Evolutionary conservation across 1,139 yeast species (phyloP).

Genomic region (Pneumocystis canis): DNA sequence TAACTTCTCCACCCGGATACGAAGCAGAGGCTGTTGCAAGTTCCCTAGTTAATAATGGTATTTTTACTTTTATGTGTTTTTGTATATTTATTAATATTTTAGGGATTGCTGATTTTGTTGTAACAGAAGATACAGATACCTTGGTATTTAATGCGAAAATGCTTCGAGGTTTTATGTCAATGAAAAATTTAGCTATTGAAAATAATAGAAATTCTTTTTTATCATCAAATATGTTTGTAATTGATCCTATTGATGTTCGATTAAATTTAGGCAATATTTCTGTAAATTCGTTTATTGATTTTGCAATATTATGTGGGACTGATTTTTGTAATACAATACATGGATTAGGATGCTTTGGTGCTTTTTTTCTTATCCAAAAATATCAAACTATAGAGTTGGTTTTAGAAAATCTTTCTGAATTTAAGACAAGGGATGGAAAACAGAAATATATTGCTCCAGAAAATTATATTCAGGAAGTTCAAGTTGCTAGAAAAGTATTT

Average conservation of each 20-base stretch:
- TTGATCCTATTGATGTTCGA: slow-evolving; percentile 1
- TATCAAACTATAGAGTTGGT: not conserved
- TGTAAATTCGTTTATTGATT: not conserved
- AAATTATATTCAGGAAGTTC: slow-evolving; percentile 2
- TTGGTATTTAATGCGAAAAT: slow-evolving; percentile 10
- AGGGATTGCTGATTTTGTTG: slow-evolving; percentile 1
- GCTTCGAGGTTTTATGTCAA: slow-evolving; percentile 10
- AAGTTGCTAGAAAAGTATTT: not conserved
- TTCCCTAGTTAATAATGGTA: slow-evolving; percentile 1
- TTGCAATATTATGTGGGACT: not conserved
- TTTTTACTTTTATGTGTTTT: not conserved
- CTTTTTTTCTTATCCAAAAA: slow-evolving; percentile 1
- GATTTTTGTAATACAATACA: slow-evolving; percentile 1
- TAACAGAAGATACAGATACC: slow-evolving; percentile 8
- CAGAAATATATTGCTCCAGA: slow-evolving; percentile 1
- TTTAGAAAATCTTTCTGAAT: slow-evolving; percentile 1
- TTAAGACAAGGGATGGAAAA: not conserved
- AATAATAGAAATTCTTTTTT: not conserved
- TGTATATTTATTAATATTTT: not conserved
- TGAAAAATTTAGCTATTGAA: not conserved
- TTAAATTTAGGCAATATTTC: not conserved
- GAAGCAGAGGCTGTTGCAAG: slow-evolving; percentile 1
- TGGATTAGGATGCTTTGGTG: not conserved
- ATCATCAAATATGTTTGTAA: not conserved
- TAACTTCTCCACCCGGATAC: not conserved